Percentiles rank a stretch among this genome's conserved stretches.
Evolutionary conservation across 495 filamentous ascomycete species (phyloP).

Genomic region (Penicillium cataractarum): DNA sequence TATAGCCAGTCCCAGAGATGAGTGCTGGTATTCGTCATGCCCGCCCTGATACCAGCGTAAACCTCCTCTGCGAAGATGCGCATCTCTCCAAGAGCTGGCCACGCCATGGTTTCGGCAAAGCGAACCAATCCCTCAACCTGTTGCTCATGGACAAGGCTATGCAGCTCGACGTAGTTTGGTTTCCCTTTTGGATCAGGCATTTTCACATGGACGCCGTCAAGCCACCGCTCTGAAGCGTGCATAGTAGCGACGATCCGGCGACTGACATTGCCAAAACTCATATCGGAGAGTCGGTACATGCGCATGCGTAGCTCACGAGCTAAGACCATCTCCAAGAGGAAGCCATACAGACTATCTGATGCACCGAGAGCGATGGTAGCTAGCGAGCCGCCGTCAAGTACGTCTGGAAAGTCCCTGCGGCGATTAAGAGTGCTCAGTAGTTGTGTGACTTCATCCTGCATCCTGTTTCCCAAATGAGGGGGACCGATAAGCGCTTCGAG

Average conservation of each 20-base stretch:
- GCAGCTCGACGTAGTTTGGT: conserved; percentile 2
- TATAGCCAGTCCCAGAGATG: conserved; percentile 17
- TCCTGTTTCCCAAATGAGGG: not conserved
- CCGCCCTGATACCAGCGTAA: conserved; percentile 2
- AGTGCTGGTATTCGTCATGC: not conserved
- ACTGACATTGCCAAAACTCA: conserved; percentile 3
- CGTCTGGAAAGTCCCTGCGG: conserved; percentile 6
- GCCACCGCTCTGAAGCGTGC: conserved; percentile 7
- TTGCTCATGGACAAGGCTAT: conserved; percentile 9
- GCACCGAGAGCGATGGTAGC: not conserved
- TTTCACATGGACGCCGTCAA: conserved; percentile 3
- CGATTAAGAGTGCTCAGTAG: conserved; percentile 4
- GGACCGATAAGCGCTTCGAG: not conserved
- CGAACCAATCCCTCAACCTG: conserved; percentile 12
- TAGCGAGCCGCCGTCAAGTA: not conserved
- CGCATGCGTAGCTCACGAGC: not conserved
- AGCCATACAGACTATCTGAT: not conserved
- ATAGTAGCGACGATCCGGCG: not conserved
- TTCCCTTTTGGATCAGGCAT: conserved; percentile 1
- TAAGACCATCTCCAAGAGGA: not conserved
- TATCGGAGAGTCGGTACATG: not conserved
- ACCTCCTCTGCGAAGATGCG: conserved; percentile 5
- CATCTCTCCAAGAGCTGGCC: conserved; percentile 12
- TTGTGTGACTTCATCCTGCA: not conserved
- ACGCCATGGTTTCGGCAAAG: conserved; percentile 12